Percentiles rank a stretch among this genome's conserved stretches.
phyloP scores from a whole-genome alignment of 2,329 filamentous ascomycete species.

The Colletotrichum horii region DNA sequence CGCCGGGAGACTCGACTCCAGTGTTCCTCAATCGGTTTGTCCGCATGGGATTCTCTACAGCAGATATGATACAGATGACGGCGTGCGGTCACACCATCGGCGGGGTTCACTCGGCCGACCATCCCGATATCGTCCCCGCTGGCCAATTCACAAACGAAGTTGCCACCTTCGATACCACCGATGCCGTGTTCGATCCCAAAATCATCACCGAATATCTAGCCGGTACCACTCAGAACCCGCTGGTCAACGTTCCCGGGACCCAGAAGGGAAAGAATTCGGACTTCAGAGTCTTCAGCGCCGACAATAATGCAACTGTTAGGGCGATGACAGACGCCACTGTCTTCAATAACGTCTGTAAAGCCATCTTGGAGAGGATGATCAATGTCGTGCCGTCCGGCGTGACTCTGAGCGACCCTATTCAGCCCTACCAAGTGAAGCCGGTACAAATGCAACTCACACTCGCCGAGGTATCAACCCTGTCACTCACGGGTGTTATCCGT shows the following conservation, averaged over 20 bases:
- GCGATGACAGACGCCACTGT: constrained; percentile 47
- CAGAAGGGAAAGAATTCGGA: constrained; percentile 55
- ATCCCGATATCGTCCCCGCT: constrained; percentile 55
- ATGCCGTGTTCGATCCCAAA: constrained; percentile 58
- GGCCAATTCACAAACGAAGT: constrained; percentile 49
- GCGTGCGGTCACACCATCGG: constrained; percentile 68
- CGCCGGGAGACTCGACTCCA: constrained; percentile 58
- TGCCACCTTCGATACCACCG: constrained; percentile 51
- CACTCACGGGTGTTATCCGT: constrained; percentile 61
- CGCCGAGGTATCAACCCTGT: constrained; percentile 51
- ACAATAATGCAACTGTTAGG: constrained; percentile 59
- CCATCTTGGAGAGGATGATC: constrained; percentile 64
- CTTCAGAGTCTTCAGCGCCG: constrained; percentile 59
- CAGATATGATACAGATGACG: constrained; percentile 65
- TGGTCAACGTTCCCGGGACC: constrained; percentile 57
- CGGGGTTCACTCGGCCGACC: constrained; percentile 60
- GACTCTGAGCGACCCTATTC: constrained; percentile 54
- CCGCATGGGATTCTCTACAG: constrained; percentile 60
- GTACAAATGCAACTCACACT: constrained; percentile 61
- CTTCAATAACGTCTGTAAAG: constrained; percentile 54
- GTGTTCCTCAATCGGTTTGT: constrained; percentile 61
- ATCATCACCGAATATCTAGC: constrained; percentile 62
- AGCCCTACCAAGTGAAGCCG: constrained; percentile 65
- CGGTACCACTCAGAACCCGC: constrained; percentile 57
- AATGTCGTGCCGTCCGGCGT: constrained; percentile 61